Conservation (phyloP, 148 eudicot species). For the Chenopodium berlandieri region DNA sequence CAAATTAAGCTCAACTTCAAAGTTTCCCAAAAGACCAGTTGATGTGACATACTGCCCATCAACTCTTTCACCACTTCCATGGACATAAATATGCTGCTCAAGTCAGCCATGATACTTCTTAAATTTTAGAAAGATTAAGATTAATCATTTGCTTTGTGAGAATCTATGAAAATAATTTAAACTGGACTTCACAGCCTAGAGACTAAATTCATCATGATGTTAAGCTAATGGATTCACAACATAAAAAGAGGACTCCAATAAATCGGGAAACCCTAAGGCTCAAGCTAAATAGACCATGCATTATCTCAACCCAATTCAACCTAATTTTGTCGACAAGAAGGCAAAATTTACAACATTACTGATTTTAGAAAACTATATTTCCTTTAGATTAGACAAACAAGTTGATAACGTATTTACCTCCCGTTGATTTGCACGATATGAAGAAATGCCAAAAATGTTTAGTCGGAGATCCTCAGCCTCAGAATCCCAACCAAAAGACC, state of each 20-base stretch:
- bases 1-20: background rate
- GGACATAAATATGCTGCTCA: background rate
- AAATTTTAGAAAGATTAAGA: background rate
- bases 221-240: background rate
- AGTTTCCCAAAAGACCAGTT: background rate
- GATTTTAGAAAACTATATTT: background rate
- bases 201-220: background rate
- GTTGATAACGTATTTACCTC: conserved; percentile 55
- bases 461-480: conserved; percentile 74
- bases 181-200: background rate
- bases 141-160: background rate
- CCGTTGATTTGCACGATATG: conserved; percentile 91
- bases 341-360: background rate
- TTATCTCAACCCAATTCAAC: background rate
- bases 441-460: conserved; percentile 81
- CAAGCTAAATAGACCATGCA: background rate
- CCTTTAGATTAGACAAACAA: conserved; percentile 3
- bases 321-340: background rate
- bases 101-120: background rate
- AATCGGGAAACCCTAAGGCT: background rate
- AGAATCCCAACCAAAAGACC: conserved; percentile 87
- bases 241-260: background rate
- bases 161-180: background rate
- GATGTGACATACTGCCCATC: background rate
- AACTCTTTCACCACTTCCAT: background rate